Evolutionary conservation across 345 rosid genomes (phyloP), one percentile per base, ranked within the genome.

Genomic region (Camelina sativa): DNA sequence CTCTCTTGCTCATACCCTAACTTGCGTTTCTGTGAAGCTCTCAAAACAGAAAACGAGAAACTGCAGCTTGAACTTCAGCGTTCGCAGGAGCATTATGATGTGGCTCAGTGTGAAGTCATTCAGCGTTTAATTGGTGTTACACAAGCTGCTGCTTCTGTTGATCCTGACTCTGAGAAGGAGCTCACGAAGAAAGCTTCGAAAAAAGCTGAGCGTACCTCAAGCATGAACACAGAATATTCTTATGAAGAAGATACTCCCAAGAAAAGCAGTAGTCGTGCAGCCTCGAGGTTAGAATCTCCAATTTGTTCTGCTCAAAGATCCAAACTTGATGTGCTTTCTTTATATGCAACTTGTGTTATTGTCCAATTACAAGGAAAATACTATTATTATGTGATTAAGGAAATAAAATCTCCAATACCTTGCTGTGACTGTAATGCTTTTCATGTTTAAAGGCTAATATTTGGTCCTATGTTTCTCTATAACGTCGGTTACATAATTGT

Each of bases 1-100:
- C 85, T 95, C 43, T 90, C 99, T 68, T 86, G 86, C 80, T 89
- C 94, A 47, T 92, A 95, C 73, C 99, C 98, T 60, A 90, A 89
- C 75, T 12, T 95, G 84, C 76, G 86, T 55, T 95, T 95, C 74
- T 86, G 87, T 63, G 96, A 92, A 82, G 98, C 89, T 40, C 86
- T 95, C 52, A 74, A 62, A 58, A 86, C 88, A 60, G 99, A 95
- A 80, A 88, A 72, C 67, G 88, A 85, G 83, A 95, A 90, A 78
- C 91, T 95, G 76, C 91, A 80, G 64, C 77, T 85, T 5, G 99
- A 95, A 74, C 88, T 95, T 37, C 96, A 92, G 72, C 81, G 86
- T 5, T 95, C 99, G 0, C 99, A 90, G 75, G 81, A 94, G 77
- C 83, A 87, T 79, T 69, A 85, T 76, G 97, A 95, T 82, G 93